A percentile compares a stretch with the other conserved stretches of the same genome.
These are phyloP conservation scores for Mycena floridula DNA, from an alignment of 768 basidiomycete genomes.

Conservation along the genomic window DNA sequence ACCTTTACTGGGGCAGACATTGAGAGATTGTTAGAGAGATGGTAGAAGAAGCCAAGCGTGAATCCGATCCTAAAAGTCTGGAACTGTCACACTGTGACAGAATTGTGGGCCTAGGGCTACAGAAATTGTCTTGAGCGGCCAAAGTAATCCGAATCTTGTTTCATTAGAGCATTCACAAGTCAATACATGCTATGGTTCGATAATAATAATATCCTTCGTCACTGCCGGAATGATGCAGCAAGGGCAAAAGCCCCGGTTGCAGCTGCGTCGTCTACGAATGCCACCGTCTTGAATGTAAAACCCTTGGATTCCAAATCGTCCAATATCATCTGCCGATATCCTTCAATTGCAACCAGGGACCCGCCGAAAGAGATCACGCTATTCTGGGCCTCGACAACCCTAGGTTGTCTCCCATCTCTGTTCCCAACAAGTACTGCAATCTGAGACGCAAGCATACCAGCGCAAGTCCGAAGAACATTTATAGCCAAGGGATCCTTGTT, in stretches of 20 bases:
- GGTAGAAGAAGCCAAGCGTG: too few species aligned
- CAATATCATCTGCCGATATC: slow-evolving; percentile 51
- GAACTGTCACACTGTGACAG: too few species aligned
- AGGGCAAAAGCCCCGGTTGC: slow-evolving; percentile 57
- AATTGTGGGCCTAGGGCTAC: too few species aligned
- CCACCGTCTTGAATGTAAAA: slow-evolving; percentile 58
- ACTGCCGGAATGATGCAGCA: too few species aligned
- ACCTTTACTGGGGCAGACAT: slow-evolving; percentile 35
- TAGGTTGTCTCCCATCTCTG: slow-evolving; percentile 21
- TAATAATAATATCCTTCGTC: too few species aligned
- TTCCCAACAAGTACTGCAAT: slow-evolving; percentile 49
- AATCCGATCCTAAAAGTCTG: too few species aligned
- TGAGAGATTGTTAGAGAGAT: too few species aligned
- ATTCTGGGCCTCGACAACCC: slow-evolving; percentile 42
- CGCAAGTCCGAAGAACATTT: slow-evolving; percentile 45
- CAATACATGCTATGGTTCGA: too few species aligned
- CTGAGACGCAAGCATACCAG: slow-evolving; percentile 50
- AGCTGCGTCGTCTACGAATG: slow-evolving; percentile 67
- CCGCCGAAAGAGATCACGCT: slow-evolving; percentile 74
- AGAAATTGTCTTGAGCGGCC: too few species aligned
- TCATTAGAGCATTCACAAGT: too few species aligned
- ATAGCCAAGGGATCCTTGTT: slow-evolving; percentile 61
- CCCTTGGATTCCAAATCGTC: slow-evolving; percentile 51
- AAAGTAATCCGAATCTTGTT: too few species aligned
- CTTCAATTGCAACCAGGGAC: slow-evolving; percentile 60